Evolutionary conservation across 192 early-diverging fungal genomes (phyloP).

Genomic region (Borealophlyctis nickersoniae): DNA sequence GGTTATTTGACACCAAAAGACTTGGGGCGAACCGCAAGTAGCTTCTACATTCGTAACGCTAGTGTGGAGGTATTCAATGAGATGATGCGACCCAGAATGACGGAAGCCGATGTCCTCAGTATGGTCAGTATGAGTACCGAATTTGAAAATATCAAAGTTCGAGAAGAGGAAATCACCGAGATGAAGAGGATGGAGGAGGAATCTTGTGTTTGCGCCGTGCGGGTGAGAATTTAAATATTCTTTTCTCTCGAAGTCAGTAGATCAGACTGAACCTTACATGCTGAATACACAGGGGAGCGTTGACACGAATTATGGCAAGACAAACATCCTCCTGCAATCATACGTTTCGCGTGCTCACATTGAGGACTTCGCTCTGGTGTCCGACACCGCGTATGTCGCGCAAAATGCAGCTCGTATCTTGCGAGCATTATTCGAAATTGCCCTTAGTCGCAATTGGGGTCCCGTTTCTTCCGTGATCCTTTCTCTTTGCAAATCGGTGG

Average conservation of each 20-base stretch:
- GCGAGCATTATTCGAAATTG: slow-evolving; percentile 94
- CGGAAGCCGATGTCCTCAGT: slow-evolving; percentile 87
- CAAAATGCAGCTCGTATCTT: slow-evolving; percentile 93
- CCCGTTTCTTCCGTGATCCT: slow-evolving; percentile 73
- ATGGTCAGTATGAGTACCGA: slow-evolving; percentile 88
- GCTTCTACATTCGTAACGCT: slow-evolving; percentile 86
- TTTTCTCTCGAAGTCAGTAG: neutral
- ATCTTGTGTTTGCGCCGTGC: slow-evolving; percentile 82
- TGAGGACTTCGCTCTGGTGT: slow-evolving; percentile 93
- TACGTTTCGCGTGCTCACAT: slow-evolving; percentile 73
- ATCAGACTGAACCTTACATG: neutral
- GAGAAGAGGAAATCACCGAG: slow-evolving; percentile 85
- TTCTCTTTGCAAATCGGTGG: slow-evolving; percentile 82
- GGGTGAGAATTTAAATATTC: slow-evolving; percentile 44
- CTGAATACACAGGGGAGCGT: slow-evolving; percentile 58
- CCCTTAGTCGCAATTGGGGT: slow-evolving; percentile 86
- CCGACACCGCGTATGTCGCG: slow-evolving; percentile 89
- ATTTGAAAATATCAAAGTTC: slow-evolving; percentile 91
- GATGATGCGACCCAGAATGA: slow-evolving; percentile 82
- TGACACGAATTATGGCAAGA: slow-evolving; percentile 84
- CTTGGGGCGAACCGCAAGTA: slow-evolving; percentile 86
- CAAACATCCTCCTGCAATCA: slow-evolving; percentile 91
- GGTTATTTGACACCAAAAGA: slow-evolving; percentile 87
- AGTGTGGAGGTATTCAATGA: slow-evolving; percentile 88
- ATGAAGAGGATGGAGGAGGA: slow-evolving; percentile 65